Conservation (phyloP, 352 stramenopile species). For the Pythium scleroteichum region DNA sequence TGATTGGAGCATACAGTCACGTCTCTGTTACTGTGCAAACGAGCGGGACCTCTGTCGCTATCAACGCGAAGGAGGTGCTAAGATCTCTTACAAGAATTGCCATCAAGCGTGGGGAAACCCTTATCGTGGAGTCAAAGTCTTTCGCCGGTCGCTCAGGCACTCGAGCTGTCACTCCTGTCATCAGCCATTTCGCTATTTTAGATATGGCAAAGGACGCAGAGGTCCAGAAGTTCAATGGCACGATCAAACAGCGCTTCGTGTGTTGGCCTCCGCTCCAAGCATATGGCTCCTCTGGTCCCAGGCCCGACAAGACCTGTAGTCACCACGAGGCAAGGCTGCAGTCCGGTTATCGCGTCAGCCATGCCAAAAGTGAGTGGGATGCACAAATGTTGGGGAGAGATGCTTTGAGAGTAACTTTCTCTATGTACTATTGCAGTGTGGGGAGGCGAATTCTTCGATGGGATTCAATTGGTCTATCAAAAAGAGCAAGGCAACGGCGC, state of each 20-base stretch:
- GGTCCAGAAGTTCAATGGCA: slow-evolving; percentile 32
- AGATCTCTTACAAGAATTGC: background rate
- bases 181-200: slow-evolving; percentile 56
- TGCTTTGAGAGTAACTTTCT: slow-evolving; percentile 3
- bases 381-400: background rate
- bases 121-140: slow-evolving; percentile 8
- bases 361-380: slow-evolving; percentile 49
- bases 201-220: slow-evolving; percentile 13
- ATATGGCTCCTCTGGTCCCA: slow-evolving; percentile 36
- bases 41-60: slow-evolving; percentile 2
- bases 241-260: slow-evolving; percentile 51
- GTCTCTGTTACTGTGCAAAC: slow-evolving; percentile 14
- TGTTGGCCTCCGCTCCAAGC: slow-evolving; percentile 43
- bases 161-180: slow-evolving; percentile 5
- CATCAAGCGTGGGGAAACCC: background rate
- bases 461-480: slow-evolving; percentile 50
- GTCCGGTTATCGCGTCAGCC: slow-evolving; percentile 52
- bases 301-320: slow-evolving; percentile 31
- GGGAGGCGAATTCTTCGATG: slow-evolving; percentile 71
- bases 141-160: background rate
- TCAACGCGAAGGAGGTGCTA: slow-evolving; percentile 20
- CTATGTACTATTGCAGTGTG: slow-evolving; percentile 50
- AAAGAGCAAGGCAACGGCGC: background rate
- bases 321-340: slow-evolving; percentile 37
- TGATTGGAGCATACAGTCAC: slow-evolving; percentile 27